Evolutionary conservation across 257 asterid genomes (phyloP), one percentile per base, ranked within the genome.

Genomic region (Penstemon newberryi): DNA sequence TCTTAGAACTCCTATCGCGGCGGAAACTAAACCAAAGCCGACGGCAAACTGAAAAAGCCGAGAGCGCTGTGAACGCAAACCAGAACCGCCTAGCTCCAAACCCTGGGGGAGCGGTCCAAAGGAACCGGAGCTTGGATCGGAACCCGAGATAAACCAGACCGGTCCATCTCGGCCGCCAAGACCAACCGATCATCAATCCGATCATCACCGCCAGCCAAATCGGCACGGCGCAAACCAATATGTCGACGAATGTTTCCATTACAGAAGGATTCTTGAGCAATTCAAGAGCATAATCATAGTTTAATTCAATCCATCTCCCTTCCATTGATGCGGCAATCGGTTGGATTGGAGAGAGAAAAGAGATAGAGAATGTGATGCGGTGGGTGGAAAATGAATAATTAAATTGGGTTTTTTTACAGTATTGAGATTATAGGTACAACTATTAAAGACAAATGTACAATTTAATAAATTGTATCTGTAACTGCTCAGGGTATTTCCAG

Each of bases 131-230:
- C 77, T 89, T 94, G 3, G 97, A 91, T 70, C 96, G 88, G 77
- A 89, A 74, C 1, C 97, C 96, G 10, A 91, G 83, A 71, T 81
- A 89, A 15, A 91, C 71, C 71, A 94, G 73, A 0, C 99, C 96
- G 54, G 93, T 86, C 97, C 96, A 91, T 66, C 96, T 75, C 15
- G 97, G 96, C 74, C 89, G 76, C 99, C 97, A 94, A 6, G 96
- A 84, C 99, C 99, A 94, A 3, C 99, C 99, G 85, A 94, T 91
- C 60, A 89, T 0, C 56, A 94, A 75, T 18, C 99, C 99, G 67
- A 94, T 86, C 97, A 87, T 91, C 56, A 94, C 89, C 57, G 99
- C 97, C 43, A 87, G 85, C 99, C 99, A 94, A 80, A 94, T 88
- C 81, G 99, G 97, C 9, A 91, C 99, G 13, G 85, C 70, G 70